Evolutionary conservation across 805 yeast species (phyloP), one percentile per base, ranked within the genome.

Genomic region (Sungouiella blattae): DNA sequence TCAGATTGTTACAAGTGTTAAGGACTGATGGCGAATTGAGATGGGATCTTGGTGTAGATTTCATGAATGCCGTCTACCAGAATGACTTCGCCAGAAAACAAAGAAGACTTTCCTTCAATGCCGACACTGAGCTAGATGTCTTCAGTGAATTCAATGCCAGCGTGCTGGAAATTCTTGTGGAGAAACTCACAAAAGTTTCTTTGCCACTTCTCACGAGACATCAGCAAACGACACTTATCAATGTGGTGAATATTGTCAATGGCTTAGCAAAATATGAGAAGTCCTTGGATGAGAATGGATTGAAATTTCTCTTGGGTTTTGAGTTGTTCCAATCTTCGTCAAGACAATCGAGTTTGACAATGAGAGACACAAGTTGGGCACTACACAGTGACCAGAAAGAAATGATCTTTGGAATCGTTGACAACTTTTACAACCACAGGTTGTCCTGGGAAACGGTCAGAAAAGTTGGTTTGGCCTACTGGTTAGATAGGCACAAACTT

Each of bases 331-430:
- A 77, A 44, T 58, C 57, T 25, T 54, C 70, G 6, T 58, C 66
- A 24, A 62, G 63, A 60, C 87, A 80, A 50, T 53, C 62, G 14
- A 57, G 69, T 5, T 62, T 89, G 41, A 71, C 80, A 1, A 82
- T 83, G 78, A 70, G 98, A 50, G 97, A 91, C 58, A 73, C 83
- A 35, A 73, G 75, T 33, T 91, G 95, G 89, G 98, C 96, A 0
- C 61, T 85, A 16, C 94, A 87, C 57, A 81, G 93, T 36, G 83
- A 78, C 29, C 80, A 85, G 40, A 85, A 83, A 44, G 88, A 83
- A 34, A 52, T 86, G 20, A 53, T 91, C 13, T 57, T 83, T 9
- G 67, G 71, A 30, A 46, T 73, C 6, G 64, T 82, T 11, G 64
- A 69, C 33, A 56, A 68, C 32, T 55, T 76, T 29, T 64, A 67